Percentiles rank a stretch among this genome's conserved stretches.
Evolutionary conservation across 2,329 filamentous ascomycete genomes (phyloP).

Genomic region (Phaeophleospora eucalypticola): DNA sequence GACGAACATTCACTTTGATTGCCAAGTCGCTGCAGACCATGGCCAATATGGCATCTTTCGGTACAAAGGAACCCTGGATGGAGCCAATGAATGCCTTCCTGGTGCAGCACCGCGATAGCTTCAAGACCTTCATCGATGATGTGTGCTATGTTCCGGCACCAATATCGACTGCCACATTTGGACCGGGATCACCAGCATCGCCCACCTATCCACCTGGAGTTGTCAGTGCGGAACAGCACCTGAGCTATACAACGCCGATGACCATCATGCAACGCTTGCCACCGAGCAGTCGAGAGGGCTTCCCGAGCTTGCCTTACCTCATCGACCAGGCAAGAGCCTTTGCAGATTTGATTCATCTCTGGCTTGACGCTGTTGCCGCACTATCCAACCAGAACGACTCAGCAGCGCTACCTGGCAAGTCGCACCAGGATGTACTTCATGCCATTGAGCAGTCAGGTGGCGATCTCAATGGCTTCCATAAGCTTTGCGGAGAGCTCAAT

Average conservation of each 20-base stretch:
- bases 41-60: conserved; percentile 85
- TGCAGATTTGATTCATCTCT: conserved; percentile 75
- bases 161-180: conserved; percentile 46
- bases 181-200: conserved; percentile 40
- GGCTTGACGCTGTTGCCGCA: conserved; percentile 56
- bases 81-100: conserved; percentile 95
- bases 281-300: conserved; percentile 79
- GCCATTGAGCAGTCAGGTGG: conserved; percentile 36
- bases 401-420: conserved; percentile 18
- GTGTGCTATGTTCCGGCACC: conserved; percentile 79
- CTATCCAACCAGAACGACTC: conserved; percentile 16
- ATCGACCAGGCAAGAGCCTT: conserved; percentile 85
- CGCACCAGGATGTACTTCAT: conserved; percentile 32
- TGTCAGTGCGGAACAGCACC: conserved; percentile 30
- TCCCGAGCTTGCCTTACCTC: conserved; percentile 86
- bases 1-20: conserved; percentile 84
- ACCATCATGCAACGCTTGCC: conserved; percentile 82
- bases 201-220: conserved; percentile 26
- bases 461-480: conserved; percentile 48
- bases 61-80: conserved; percentile 97
- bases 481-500: conserved; percentile 45
- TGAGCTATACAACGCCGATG: conserved; percentile 77
- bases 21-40: conserved; percentile 89
- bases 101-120: conserved; percentile 66
- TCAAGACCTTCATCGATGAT: conserved; percentile 82